phyloP scores from a whole-genome alignment of 2,329 filamentous ascomycete species.

The Calonectria pseudoturangicola region DNA sequence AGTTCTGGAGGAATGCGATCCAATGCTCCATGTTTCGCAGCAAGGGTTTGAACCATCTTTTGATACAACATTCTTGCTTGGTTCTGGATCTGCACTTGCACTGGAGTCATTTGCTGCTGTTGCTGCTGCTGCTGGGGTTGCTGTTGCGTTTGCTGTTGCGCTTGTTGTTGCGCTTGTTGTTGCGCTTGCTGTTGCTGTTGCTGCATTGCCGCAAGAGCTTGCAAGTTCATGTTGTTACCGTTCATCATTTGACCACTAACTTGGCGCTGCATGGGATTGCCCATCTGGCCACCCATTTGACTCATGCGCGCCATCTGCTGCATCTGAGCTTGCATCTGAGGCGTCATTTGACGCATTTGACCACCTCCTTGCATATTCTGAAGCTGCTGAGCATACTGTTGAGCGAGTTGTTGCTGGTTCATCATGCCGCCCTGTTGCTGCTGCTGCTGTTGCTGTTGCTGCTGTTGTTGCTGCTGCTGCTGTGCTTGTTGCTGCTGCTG shows the following conservation, averaged over 20 bases:
- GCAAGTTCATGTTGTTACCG: conserved; percentile 62
- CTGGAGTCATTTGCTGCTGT: conserved; percentile 52
- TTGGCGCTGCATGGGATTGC: conserved; percentile 58
- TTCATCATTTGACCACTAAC: conserved; percentile 64
- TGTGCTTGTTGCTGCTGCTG: conserved; percentile 64
- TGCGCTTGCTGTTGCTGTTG: conserved; percentile 60
- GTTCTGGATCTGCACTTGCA: conserved; percentile 60
- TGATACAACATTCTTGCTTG: conserved; percentile 62
- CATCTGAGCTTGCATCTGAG: conserved; percentile 60
- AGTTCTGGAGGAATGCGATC: conserved; percentile 68
- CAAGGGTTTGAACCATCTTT: conserved; percentile 59
- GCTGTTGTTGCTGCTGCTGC: conserved; percentile 57
- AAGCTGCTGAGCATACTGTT: conserved; percentile 66
- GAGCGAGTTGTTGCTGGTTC: conserved; percentile 64
- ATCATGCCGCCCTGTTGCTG: conserved; percentile 63
- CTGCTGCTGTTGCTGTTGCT: conserved; percentile 54
- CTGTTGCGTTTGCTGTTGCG: conserved; percentile 58
- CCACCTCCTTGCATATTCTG: conserved; percentile 62
- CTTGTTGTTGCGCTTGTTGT: conserved; percentile 58
- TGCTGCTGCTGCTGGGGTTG: conserved; percentile 59
- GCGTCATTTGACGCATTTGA: conserved; percentile 60
- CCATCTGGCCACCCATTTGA: conserved; percentile 57
- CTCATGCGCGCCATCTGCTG: conserved; percentile 61
- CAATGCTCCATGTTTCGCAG: conserved; percentile 62
- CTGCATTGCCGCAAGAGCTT: conserved; percentile 62